Base-by-base conservation (phyloP, 345 rosid genomes). In the Passiflora organensis region DNA sequence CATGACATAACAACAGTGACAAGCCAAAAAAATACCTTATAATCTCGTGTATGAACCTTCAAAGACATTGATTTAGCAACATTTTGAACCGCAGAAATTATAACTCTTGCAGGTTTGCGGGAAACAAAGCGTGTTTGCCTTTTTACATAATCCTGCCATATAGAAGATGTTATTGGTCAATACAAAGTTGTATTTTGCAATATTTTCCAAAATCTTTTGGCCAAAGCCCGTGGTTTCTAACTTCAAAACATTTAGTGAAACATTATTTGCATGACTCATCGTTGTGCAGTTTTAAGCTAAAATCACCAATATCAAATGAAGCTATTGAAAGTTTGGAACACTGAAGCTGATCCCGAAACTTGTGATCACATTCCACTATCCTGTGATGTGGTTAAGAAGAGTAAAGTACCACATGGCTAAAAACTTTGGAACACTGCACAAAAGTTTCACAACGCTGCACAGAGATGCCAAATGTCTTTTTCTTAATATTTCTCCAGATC, bases 121-220 rank as follows among this genome's bases (percentile, higher is more conserved):
- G 93, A 90, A 24, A 90, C 88, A 73, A 86, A 86, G 60, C 93
- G 93, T 20, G 97, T 90, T 76, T 86, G 97, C 57, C 85, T 68
- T 65, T 79, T 86, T 37, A 86, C 71, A 67, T 62, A 81, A 71
- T 90, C 97, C 93, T 90, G 79, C 56, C 4, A 63, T 51, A 43
- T 36, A 39, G 51, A 59, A 61, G 17, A 13, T 8, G 2, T 19
- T 28, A 44, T 1, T 48, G n/a, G 46, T 32, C 23, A 45, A 60
- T 11, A 43, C 18, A 51, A 22, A 37, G 57, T 9, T 14, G 19
- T 39, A 16, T 43, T 43, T 15, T 41, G 39, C 43, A n/a, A n/a
- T 48, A 22, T 25, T 54, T 43, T 55, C 15, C 45, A 53, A 42
- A 53, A 32, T 46, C 13, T 42, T 62, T 38, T 49, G 32, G 32